Evolutionary conservation across 257 asterid species (phyloP).

Genomic region (Solanum piurae): DNA sequence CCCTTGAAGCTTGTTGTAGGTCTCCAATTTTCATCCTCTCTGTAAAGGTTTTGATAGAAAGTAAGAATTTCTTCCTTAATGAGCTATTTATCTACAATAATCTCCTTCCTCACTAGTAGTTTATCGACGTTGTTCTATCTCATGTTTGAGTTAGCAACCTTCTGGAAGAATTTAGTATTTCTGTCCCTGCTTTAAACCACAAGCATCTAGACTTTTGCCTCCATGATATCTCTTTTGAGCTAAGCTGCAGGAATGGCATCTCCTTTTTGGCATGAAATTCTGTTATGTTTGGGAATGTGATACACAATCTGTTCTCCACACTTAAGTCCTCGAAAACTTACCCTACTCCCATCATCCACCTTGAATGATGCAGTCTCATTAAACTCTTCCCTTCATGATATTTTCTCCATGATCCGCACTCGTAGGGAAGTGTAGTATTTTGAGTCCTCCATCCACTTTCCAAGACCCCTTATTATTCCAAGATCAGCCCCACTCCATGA

Average conservation of each 20-base stretch:
- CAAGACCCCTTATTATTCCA: not conserved
- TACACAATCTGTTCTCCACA: not conserved
- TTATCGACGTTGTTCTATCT: not conserved
- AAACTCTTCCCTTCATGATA: not conserved
- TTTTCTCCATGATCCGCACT: not conserved
- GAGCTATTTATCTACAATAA: not conserved
- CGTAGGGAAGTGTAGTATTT: not conserved
- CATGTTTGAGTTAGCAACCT: not conserved
- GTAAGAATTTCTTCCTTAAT: not conserved
- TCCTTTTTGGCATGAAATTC: not conserved
- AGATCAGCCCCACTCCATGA: not conserved
- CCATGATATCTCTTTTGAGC: not conserved
- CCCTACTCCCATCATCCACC: not conserved
- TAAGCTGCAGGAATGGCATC: not conserved
- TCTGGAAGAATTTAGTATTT: not conserved
- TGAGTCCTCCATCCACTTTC: not conserved
- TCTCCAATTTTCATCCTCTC: not conserved
- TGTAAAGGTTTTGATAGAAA: not conserved
- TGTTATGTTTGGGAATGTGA: not conserved
- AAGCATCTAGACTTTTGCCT: not conserved
- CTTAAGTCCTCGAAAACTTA: not conserved
- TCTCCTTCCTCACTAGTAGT: not conserved
- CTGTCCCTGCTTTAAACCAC: not conserved
- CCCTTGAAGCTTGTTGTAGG: not conserved
- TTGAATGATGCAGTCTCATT: not conserved